Base-by-base conservation (phyloP, 805 yeast genomes). In the Komagataella pastoris region DNA sequence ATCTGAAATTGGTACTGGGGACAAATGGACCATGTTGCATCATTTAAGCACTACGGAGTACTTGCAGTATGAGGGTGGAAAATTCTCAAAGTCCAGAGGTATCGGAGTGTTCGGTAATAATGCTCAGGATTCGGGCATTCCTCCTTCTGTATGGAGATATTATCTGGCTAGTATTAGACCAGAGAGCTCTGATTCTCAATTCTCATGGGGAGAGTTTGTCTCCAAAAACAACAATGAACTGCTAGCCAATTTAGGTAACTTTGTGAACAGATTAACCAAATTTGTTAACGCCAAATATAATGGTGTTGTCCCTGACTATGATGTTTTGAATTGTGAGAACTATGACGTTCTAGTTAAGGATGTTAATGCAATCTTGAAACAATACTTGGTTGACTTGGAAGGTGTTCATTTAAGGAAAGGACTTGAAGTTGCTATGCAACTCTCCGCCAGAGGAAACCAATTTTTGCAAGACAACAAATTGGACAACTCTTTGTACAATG, bases 71-170 rank as follows among this genome's bases (percentile, higher is more conserved):
- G 99, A 93, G 73, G 95, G 91, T 55, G 99, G 99, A 57, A 93
- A 93, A 69, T 93, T 93, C 73, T 91, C 98, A 52, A 93, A 93
- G 71, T 88, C 96, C n/a, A 82, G 99, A 71, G 93, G 93, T 59
- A 78, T 91, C 55, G 99, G 99, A 69, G 99, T 93, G 47, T 93
- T 93, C 64, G 99, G 99, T 64, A 91, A 91, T 71, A 90, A 88
- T 63, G 99, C 98, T 46, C 81, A 88, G 69, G 97, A 87, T 44
- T 87, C 95, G 44, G 97, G 97, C 45, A 68, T 93, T 40, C 74
- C 95, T 3, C 81, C 97, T 47, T 85, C 96, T 47, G 97, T 93
- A 46, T 93, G 99, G 99, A 83, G 99, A 76, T 93, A 91, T 70
- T 93, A 93, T 69, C 76, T 93, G 65, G 85, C 96, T 3, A 79